A percentile compares a stretch with the other conserved stretches of the same genome.
phyloP scores from a whole-genome alignment of 208 protist genomes.

The Tritrichomonas musculus region DNA sequence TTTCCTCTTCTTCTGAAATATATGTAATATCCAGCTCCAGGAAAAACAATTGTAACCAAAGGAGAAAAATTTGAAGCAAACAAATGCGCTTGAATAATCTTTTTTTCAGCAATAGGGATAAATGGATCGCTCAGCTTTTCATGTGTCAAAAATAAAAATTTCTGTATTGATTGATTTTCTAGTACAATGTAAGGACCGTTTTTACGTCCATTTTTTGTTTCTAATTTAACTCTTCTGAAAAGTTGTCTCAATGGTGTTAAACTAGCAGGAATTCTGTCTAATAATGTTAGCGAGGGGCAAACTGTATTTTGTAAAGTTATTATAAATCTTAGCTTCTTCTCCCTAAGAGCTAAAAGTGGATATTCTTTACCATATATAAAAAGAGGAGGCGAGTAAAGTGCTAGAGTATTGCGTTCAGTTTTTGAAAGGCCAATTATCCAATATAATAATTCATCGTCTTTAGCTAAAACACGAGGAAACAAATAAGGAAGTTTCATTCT shows the following conservation, averaged over 20 bases:
- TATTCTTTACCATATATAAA: background rate
- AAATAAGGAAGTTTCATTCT: background rate
- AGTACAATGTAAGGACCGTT: background rate
- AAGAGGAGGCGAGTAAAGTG: background rate
- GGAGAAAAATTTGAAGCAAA: background rate
- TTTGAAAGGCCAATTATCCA: background rate
- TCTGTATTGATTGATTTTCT: background rate
- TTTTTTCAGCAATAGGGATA: background rate
- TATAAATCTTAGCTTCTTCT: background rate
- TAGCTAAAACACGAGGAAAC: background rate
- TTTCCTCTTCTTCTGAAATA: no score
- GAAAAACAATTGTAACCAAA: no score
- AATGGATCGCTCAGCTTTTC: background rate
- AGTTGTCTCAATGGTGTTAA: background rate
- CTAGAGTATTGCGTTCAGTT: background rate
- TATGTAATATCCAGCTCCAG: no score
- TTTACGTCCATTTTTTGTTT: background rate
- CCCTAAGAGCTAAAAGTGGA: background rate
- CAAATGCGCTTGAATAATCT: background rate
- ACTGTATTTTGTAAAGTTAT: background rate
- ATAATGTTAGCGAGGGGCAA: background rate
- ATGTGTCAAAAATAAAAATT: background rate
- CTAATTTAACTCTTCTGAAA: background rate
- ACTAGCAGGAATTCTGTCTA: background rate
- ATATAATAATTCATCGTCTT: background rate